Evolutionary conservation across 768 basidiomycete genomes (phyloP), one percentile per base, ranked within the genome.

Genomic region (Rhizopogon salebrosus): DNA sequence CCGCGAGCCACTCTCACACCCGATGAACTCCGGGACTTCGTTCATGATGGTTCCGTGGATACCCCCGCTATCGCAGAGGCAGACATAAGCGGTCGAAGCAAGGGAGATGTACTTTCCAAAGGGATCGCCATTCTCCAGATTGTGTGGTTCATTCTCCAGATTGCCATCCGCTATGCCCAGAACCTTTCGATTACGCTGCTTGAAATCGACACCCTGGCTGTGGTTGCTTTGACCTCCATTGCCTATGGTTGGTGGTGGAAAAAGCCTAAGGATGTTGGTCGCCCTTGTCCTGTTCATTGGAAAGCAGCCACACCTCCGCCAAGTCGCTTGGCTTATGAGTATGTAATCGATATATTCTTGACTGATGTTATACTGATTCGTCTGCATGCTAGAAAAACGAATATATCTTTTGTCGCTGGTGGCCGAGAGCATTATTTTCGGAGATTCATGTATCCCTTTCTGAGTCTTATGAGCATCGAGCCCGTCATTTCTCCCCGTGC

Each of bases 21-120:
- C n/a, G 6, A 51, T n/a, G 20, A 51, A n/a, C 53, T 29, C 1
- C n/a, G 6, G 37, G 23, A 8, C 0, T 60, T 3, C 22, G 20
- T 27, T 41, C 14, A n/a, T 11, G 34, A 41, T 8, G 39, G 40
- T 3, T 22, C n/a, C 31, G 53, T 41, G 22, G 39, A 45, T 24
- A 41, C 51, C 41, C 40, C 18, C 48, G 24, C 11, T 3, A 29
- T 62, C 34, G 37, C 54, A 20, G 51, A 58, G 9, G 40, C 24
- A 16, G 55, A 57, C 1, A 63, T 69, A 38, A 13, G 22, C 29
- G 62, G 66, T 52, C 56, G 52, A 35, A 64, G 62, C 58, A 74
- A 74, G 56, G 69, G 65, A 6, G 68, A 72, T 41, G 53, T 48
- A 3, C 48, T 75, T 1, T 62, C 71, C 3, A 75, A 75, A 39